Base-by-base conservation (phyloP, 2,329 filamentous ascomycete genomes). In the Fusarium chaquense region DNA sequence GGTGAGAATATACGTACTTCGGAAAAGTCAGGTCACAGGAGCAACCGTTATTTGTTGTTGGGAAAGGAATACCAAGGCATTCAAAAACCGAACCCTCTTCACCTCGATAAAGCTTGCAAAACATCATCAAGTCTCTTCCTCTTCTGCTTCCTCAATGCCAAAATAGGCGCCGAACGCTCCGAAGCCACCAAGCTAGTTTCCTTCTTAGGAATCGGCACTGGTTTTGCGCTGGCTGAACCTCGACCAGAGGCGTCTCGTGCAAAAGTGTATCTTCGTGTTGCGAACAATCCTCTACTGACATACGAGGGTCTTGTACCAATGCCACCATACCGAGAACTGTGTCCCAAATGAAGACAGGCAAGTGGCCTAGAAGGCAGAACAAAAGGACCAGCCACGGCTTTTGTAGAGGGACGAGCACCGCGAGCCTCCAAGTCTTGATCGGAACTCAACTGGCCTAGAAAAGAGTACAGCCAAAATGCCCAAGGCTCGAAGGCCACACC, bases 381-480 rank as follows among this genome's bases (percentile, higher is more conserved):
- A 52, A 82, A 78, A 5, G 79, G 75, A 1, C 78, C 80, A 3
- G 72, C 76, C 6, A 79, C 75, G 6, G 79, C 75, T 49, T 80
- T 80, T 5, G 61, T 61, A 20, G 73, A 57, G 4, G 70, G 38
- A 4, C 47, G 46, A 10, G 74, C 50, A 2, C 72, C 75, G 1
- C 59, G 57, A 12, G 57, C 52, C 18, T 66, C 65, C 22, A 83
- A 64, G 64, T 83, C 81, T 5, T 60, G 51, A 56, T 83, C 80
- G 10, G 73, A 60, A 20, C 72, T 75, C 6, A 82, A 70, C 46
- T 83, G 80, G 2, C 80, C 81, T 12, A 82, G 75, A 49, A 82
- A 76, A 7, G 79, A 76, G 63, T 81, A 81, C 5, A 82, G 69
- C 80, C 81, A 83, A 49, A 83, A 82, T 1, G 78, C 79, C 79